These are phyloP conservation scores for Lactifluus rugatus DNA, from an alignment of 768 basidiomycete species.

Conservation along the genomic window DNA sequence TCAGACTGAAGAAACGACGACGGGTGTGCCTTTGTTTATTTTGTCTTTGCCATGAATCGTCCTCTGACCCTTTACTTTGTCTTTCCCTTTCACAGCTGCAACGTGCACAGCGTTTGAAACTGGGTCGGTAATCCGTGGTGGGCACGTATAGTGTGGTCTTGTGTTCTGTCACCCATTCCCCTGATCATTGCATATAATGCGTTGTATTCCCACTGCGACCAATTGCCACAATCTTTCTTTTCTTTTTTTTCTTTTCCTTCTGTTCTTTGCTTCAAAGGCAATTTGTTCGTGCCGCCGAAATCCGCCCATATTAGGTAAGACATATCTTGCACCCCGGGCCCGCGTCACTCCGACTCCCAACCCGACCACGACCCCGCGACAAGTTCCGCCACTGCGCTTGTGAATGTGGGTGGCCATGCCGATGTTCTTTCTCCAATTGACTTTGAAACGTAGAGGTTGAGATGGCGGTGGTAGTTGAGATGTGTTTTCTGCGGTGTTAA, in stretches of 20 bases:
- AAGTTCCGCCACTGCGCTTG: too few relatives aligned
- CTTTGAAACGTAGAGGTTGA: too few relatives aligned
- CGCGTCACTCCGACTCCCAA: background rate
- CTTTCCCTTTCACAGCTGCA: conserved; percentile 2
- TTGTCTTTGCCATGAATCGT: background rate
- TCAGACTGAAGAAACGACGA: conserved; percentile 82
- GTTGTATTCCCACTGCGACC: too few relatives aligned
- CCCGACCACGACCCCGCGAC: background rate
- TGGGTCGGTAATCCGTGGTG: conserved; percentile 10
- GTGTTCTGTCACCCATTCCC: background rate
- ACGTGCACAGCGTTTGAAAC: conserved; percentile 18
- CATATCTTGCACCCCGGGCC: too few relatives aligned
- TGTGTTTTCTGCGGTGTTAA: too few relatives aligned
- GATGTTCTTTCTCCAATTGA: too few relatives aligned
- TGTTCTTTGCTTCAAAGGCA: background rate
- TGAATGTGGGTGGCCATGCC: too few relatives aligned
- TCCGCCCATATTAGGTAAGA: background rate
- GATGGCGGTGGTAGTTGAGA: too few relatives aligned
- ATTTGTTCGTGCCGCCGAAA: background rate
- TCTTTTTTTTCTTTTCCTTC: too few relatives aligned
- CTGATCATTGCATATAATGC: background rate
- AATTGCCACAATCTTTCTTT: too few relatives aligned
- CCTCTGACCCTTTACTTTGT: background rate
- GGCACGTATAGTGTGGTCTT: background rate
- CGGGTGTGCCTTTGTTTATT: conserved; percentile 43